Evolutionary conservation across 1,284 basidiomycete genomes (phyloP).

Genomic region (Microbotryum lychnidis-dioicae): DNA sequence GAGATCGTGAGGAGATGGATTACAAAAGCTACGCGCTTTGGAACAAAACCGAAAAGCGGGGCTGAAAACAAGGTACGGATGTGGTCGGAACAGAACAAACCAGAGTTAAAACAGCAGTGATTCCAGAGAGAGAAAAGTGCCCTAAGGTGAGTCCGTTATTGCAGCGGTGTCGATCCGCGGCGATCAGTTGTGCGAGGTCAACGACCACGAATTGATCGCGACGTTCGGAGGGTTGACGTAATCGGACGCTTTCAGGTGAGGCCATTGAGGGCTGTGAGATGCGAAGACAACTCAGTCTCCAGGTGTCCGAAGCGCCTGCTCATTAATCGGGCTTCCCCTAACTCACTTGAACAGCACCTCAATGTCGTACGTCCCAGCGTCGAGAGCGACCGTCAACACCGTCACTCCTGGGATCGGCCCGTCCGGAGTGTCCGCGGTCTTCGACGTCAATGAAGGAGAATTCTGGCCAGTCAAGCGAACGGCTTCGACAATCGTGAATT

Average conservation of each 20-base stretch:
- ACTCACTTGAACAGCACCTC: constrained; percentile 44
- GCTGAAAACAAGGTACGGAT: neutral
- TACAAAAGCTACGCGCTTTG: no score
- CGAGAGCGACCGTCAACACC: constrained; percentile 65
- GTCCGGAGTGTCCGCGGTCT: constrained; percentile 42
- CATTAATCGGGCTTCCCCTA: constrained; percentile 12
- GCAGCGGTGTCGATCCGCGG: neutral
- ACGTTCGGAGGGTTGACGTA: constrained; percentile 62
- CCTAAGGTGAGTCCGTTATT: neutral
- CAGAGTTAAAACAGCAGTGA: neutral
- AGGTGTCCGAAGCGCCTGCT: neutral
- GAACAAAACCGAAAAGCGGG: no score
- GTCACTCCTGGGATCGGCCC: constrained; percentile 68
- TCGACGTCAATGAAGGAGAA: constrained; percentile 48
- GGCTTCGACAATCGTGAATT: constrained; percentile 38
- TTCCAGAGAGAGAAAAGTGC: neutral
- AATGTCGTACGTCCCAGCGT: constrained; percentile 52
- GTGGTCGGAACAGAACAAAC: neutral
- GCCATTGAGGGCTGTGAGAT: constrained; percentile 54
- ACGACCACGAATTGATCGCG: constrained; percentile 56
- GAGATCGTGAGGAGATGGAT: no score
- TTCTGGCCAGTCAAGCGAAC: constrained; percentile 55
- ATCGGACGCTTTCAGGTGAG: constrained; percentile 52
- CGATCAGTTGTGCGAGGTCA: constrained; percentile 58
- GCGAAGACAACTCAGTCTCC: neutral